Conservation (phyloP, 1,139 yeast species). For the Schwanniomyces etchellsii region DNA sequence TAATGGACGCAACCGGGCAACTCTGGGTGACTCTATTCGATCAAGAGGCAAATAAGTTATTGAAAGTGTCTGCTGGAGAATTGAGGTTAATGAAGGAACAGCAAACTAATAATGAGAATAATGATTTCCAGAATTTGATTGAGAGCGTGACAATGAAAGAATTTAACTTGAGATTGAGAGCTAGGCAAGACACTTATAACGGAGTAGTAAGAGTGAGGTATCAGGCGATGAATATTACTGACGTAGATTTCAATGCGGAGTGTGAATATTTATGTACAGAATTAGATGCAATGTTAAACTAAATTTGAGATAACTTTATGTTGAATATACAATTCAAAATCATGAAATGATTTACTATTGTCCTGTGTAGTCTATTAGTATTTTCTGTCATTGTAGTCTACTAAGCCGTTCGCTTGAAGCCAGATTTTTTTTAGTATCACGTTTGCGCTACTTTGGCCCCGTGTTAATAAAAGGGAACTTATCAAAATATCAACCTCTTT, state of each 20-base stretch:
- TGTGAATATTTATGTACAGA: slow-evolving; percentile 51
- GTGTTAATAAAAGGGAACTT: slow-evolving; percentile 51
- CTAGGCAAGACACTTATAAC: slow-evolving; percentile 78
- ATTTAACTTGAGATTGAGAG: slow-evolving; percentile 69
- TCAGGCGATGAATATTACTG: slow-evolving; percentile 51
- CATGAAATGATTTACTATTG: slow-evolving; percentile 2
- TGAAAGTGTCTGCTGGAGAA: slow-evolving; percentile 69
- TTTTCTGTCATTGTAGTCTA: slow-evolving; percentile 34
- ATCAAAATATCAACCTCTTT: slow-evolving; percentile 34
- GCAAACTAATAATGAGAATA: slow-evolving; percentile 30
- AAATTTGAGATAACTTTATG: neutral
- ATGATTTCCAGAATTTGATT: slow-evolving; percentile 44
- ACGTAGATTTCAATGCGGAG: slow-evolving; percentile 58
- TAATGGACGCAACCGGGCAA: slow-evolving; percentile 77
- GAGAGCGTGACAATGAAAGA: slow-evolving; percentile 60
- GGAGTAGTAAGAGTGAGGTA: slow-evolving; percentile 75
- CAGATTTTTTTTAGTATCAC: slow-evolving; percentile 59
- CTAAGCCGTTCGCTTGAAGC: slow-evolving; percentile 49
- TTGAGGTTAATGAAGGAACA: slow-evolving; percentile 47
- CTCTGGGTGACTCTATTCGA: slow-evolving; percentile 87
- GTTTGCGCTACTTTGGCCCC: slow-evolving; percentile 60
- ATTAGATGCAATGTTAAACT: slow-evolving; percentile 27
- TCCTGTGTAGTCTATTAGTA: neutral
- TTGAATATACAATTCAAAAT: slow-evolving; percentile 1
- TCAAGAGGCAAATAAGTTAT: slow-evolving; percentile 65